Evolutionary conservation across 495 filamentous ascomycete genomes (phyloP).

Genomic region (Penicillium egyptiacum): DNA sequence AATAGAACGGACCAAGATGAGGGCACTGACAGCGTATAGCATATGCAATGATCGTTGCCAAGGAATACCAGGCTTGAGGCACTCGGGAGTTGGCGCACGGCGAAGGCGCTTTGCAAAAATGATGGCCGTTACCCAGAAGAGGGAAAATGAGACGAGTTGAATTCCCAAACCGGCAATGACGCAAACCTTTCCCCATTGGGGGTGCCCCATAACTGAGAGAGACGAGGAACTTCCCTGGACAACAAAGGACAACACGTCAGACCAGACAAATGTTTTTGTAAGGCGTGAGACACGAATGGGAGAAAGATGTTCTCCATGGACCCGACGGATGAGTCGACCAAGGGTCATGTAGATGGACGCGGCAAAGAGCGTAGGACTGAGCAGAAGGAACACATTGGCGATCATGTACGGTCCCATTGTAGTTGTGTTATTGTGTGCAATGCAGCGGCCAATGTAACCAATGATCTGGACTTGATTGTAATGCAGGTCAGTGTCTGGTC

Average conservation of each 20-base stretch:
- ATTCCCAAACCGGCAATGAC: conserved; percentile 11
- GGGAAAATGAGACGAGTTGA: conserved; percentile 12
- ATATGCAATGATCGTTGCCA: conserved; percentile 51
- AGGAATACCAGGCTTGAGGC: conserved; percentile 16
- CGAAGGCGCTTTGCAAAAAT: conserved; percentile 13
- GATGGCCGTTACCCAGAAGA: conserved; percentile 14
- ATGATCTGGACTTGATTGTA: conserved; percentile 44
- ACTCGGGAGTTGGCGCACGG: conserved; percentile 9
- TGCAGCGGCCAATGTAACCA: conserved; percentile 50
- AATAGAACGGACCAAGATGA: conserved; percentile 58
- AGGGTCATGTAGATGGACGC: conserved; percentile 56
- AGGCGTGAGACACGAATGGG: conserved; percentile 10
- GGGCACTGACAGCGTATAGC: conserved; percentile 47
- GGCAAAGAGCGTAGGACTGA: conserved; percentile 46
- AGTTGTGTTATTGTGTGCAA: conserved; percentile 22
- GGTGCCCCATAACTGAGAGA: background rate
- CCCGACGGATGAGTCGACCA: conserved; percentile 43
- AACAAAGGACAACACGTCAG: conserved; percentile 22
- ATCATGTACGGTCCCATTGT: conserved; percentile 24
- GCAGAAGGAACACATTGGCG: conserved; percentile 25
- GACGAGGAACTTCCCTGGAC: conserved; percentile 10
- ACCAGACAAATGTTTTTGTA: conserved; percentile 28
- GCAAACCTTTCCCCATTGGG: conserved; percentile 1
- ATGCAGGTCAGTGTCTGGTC: background rate
- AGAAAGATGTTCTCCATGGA: conserved; percentile 35